A percentile compares a stretch with the other conserved stretches of the same genome.
Evolutionary conservation across 441 rosid genomes (phyloP).

Genomic region (Croton setiger): DNA sequence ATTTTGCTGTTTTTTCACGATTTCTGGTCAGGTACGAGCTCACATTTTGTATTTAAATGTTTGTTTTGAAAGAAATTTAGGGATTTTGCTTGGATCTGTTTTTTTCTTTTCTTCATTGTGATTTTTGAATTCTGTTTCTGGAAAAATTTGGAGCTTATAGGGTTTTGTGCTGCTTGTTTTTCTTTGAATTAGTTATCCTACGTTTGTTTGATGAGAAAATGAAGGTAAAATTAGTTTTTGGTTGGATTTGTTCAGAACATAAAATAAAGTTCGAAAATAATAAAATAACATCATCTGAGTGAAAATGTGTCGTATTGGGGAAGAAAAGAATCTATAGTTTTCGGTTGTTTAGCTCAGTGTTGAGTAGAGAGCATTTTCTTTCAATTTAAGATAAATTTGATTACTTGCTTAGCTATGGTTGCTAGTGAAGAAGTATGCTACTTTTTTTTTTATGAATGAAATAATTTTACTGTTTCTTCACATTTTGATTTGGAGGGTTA

Average conservation of each 20-base stretch:
- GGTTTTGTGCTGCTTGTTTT: conserved; percentile 7
- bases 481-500: background rate
- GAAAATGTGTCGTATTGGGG: conserved; percentile 7
- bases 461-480: too few relatives aligned
- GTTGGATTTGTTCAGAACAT: background rate
- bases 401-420: background rate
- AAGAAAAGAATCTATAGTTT: conserved; percentile 19
- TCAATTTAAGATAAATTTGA: background rate
- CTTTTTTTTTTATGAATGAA: background rate
- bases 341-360: background rate
- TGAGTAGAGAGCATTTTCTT: background rate
- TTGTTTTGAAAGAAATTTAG: conserved; percentile 14
- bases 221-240: background rate
- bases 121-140: background rate
- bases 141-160: background rate
- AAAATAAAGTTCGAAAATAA: background rate
- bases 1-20: conserved; percentile 7
- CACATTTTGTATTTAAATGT: conserved; percentile 16
- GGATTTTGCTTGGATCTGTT: conserved; percentile 28
- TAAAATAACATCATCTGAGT: conserved; percentile 5
- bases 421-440: background rate
- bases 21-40: conserved; percentile 22
- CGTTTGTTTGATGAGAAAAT: conserved; percentile 21
- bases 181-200: conserved; percentile 1
- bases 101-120: background rate